Evolutionary conservation across 2,329 filamentous ascomycete genomes (phyloP), one percentile per base, ranked within the genome.

Genomic region (Sphaerostilbella broomeana): DNA sequence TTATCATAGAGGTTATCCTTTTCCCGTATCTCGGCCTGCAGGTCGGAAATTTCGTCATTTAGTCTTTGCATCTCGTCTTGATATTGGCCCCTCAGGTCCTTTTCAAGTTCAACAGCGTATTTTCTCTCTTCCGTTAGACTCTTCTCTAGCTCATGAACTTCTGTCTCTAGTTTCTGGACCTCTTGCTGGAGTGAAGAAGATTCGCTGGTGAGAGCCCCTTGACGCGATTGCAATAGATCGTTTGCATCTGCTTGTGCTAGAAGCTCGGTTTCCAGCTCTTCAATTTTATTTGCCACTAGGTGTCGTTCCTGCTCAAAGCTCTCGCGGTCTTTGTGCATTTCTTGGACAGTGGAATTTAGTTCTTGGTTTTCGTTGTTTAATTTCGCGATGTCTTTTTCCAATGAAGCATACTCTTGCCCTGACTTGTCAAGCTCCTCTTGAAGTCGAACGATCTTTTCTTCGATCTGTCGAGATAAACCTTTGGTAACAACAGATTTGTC

Each of bases 401-500:
- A 58, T n/a, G 60, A 58, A 11, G 64, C 62, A 37, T 68, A 70
- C 36, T 72, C 72, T 15, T 69, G 60, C 15, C 68, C 63, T 13
- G 70, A 64, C 44, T 63, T 63, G 41, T 77, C 74, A 5, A 86
- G 62, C 42, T 88, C 82, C 31, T 74, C 66, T 49, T 88, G 81
- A 8, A 89, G 63, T 21, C 77, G 77, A 36, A 68, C 64, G 7
- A 78, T 65, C 58, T 79, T 86, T 49, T 86, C 82, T 52, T 89
- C 83, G 13, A 86, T 72, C 59, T 89, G 84, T 21, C 83, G 75
- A 37, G 78, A 84, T 7, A 86, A 68, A 2, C 81, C 83, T 55
- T 84, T 87, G 10, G 82, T 84, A 38, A 78, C 77, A 25, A 87
- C 73, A 0, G 84, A 89, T 51, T 87, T 88, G 61, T 89, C 81